Conservation (phyloP, 2,329 filamentous ascomycete genomes). For the Trichoderma sp. region DNA sequence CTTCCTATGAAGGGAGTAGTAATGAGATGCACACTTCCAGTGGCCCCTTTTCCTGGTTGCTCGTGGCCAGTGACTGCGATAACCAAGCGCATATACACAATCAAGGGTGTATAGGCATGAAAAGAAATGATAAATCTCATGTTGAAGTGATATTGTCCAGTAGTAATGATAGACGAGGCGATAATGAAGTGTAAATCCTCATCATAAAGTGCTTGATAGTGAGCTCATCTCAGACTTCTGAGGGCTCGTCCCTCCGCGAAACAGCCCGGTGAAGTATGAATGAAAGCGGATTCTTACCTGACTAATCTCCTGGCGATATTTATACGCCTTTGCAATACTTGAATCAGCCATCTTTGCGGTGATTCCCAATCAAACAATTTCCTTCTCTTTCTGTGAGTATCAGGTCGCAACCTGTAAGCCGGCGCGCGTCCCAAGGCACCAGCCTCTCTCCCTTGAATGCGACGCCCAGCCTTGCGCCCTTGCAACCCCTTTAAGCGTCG, state of each 20-base stretch:
- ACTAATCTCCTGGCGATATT: slow-evolving; percentile 98
- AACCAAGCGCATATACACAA: background rate
- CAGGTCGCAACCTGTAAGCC: background rate
- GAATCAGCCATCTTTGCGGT: slow-evolving; percentile 61
- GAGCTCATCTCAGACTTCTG: background rate
- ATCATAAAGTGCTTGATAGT: background rate
- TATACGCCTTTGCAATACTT: slow-evolving; percentile 58
- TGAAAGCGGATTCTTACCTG: slow-evolving; percentile 59
- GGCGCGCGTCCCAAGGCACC: background rate
- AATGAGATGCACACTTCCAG: background rate
- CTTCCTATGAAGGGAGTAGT: background rate
- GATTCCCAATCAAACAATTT: background rate
- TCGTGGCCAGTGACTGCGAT: background rate
- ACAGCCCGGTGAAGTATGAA: background rate
- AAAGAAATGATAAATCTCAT: background rate
- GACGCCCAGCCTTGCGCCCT: background rate
- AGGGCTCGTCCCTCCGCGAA: background rate
- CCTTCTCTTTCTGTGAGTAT: slow-evolving; percentile 6
- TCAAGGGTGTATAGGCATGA: background rate
- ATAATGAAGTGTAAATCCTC: background rate
- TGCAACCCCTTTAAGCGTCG: background rate
- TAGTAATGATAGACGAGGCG: too few species aligned
- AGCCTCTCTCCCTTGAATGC: background rate
- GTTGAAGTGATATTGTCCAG: background rate
- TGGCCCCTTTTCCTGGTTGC: background rate